A percentile compares a stretch with the other conserved stretches of the same genome.
phyloP scores from a whole-genome alignment of 768 basidiomycete species.

The Mycena vulgaris region DNA sequence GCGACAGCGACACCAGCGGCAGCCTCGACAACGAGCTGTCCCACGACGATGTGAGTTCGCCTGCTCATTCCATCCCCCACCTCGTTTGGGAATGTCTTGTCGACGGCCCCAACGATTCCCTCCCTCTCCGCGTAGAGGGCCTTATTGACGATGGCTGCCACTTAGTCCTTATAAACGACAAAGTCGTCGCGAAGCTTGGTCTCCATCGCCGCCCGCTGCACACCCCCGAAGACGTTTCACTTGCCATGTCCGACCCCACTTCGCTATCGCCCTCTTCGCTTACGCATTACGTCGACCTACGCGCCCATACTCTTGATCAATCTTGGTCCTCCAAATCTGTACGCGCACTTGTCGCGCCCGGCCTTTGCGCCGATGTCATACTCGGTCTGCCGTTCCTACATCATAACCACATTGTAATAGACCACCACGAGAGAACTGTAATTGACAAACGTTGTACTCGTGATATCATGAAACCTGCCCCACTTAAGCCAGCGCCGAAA shows the following conservation, averaged over 20 bases:
- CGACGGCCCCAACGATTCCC: not conserved
- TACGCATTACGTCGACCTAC: not conserved
- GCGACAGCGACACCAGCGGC: not conserved
- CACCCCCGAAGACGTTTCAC: not conserved
- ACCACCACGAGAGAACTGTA: not conserved
- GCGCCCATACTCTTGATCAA: not conserved
- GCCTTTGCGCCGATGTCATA: not conserved
- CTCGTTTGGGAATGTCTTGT: constrained; percentile 23
- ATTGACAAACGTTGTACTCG: constrained; percentile 9
- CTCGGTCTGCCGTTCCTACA: constrained; percentile 4
- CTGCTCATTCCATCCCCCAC: not conserved
- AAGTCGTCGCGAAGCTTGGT: not conserved
- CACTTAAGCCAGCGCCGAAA: not conserved
- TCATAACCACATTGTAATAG: constrained; percentile 1
- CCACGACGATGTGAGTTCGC: not conserved
- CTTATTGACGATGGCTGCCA: constrained; percentile 27
- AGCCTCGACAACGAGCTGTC: not conserved
- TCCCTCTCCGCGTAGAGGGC: not conserved
- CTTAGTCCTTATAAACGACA: constrained; percentile 7
- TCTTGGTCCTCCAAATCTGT: not conserved
- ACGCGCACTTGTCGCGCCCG: not conserved
- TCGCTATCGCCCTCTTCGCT: not conserved
- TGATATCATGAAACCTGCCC: constrained; percentile 14
- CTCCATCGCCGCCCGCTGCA: not conserved
- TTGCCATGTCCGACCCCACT: not conserved